A percentile compares a stretch with the other conserved stretches of the same genome.
Conservation (phyloP, 805 yeast genomes). For the Saccharomycopsis amapae region DNA sequence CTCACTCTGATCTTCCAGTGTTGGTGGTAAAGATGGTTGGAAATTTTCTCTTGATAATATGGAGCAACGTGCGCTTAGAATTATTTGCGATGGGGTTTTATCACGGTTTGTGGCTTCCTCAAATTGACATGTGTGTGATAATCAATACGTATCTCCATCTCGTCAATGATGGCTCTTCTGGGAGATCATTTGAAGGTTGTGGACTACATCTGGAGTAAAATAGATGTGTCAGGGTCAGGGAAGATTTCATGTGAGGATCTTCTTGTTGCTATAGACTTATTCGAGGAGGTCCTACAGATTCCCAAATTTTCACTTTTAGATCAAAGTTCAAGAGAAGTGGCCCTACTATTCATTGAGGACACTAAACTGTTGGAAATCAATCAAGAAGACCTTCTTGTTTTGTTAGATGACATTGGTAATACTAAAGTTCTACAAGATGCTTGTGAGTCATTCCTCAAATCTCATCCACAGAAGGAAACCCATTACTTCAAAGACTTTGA, state of each 20-base stretch:
- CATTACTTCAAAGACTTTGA: not conserved
- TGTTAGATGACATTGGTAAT: constrained; percentile 1
- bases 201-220: not conserved
- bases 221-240: not conserved
- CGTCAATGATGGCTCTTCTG: not conserved
- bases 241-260: not conserved
- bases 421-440: not conserved
- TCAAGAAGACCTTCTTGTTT: constrained; percentile 1
- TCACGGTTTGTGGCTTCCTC: too few relatives aligned
- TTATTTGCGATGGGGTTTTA: not conserved
- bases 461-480: too few relatives aligned
- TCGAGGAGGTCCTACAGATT: not conserved
- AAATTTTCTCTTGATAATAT: too few relatives aligned
- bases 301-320: not conserved
- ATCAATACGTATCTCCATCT: too few relatives aligned
- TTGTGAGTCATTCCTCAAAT: not conserved
- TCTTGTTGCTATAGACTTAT: not conserved
- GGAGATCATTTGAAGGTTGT: not conserved
- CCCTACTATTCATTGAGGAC: constrained; percentile 1
- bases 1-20: too few relatives aligned
- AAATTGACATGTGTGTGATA: too few relatives aligned
- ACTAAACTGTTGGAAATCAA: constrained; percentile 1
- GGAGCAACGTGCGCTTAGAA: not conserved
- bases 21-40: not conserved
- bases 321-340: not conserved